phyloP scores from a whole-genome alignment of 306 rosid genomes.

The Cucumis hystrix region DNA sequence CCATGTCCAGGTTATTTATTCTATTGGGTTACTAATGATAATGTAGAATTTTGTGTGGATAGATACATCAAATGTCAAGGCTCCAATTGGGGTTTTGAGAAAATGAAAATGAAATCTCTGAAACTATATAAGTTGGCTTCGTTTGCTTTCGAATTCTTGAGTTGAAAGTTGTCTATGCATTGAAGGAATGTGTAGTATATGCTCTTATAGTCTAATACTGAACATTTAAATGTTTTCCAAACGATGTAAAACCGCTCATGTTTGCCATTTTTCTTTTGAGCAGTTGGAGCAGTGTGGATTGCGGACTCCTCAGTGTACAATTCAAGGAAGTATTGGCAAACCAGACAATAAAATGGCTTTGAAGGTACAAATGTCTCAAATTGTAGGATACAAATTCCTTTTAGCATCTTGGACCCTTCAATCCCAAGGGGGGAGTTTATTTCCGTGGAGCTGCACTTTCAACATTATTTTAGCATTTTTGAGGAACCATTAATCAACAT shows the following conservation, averaged over 20 bases:
- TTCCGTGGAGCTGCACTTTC: too few relatives aligned
- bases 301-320: constrained; percentile 85
- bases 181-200: not conserved
- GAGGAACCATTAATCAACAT: not conserved
- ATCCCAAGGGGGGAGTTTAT: too few relatives aligned
- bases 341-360: constrained; percentile 31
- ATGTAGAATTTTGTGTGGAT: not conserved
- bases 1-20: constrained; percentile 61
- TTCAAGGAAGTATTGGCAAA: constrained; percentile 62
- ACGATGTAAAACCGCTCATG: not conserved
- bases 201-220: not conserved
- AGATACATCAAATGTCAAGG: not conserved
- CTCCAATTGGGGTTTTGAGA: not conserved
- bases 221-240: not conserved
- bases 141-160: not conserved
- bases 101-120: not conserved
- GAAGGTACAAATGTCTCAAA: constrained; percentile 20
- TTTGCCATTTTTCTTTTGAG: constrained; percentile 6
- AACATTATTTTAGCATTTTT: not conserved
- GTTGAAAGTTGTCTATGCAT: not conserved
- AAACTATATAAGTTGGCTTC: not conserved
- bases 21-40: not conserved
- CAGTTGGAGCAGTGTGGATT: constrained; percentile 65
- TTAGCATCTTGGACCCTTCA: not conserved
- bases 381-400: not conserved